phyloP scores from a whole-genome alignment of 192 early-diverging fungal species.

The Rhizophagus prolifer region DNA sequence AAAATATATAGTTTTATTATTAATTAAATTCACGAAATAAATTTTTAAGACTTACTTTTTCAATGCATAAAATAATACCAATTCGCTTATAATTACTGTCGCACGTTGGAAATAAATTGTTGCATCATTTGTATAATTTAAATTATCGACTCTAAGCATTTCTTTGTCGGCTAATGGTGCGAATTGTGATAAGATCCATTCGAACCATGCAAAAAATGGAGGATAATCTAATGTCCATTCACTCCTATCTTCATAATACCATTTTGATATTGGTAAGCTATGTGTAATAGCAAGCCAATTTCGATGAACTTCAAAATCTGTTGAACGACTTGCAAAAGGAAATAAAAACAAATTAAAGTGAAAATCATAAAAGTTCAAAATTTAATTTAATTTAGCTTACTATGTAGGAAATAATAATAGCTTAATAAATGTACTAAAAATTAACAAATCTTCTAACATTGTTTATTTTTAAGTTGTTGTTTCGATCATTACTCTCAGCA shows the following conservation, averaged over 20 bases:
- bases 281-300: conserved; percentile 96
- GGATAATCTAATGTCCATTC: conserved; percentile 98
- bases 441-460: conserved; percentile 44
- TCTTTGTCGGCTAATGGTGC: conserved; percentile 58
- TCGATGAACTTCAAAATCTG: conserved; percentile 98
- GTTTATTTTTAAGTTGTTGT: not conserved
- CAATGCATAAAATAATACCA: conserved; percentile 71
- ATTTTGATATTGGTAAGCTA: conserved; percentile 72
- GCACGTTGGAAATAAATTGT: conserved; percentile 86
- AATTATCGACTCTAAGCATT: conserved; percentile 75
- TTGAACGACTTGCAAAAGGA: conserved; percentile 65
- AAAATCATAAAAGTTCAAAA: not conserved
- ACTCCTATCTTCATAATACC: conserved; percentile 85
- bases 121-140: conserved; percentile 58
- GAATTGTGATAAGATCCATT: conserved; percentile 68
- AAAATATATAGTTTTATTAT: not conserved
- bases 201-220: conserved; percentile 98
- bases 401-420: conserved; percentile 75
- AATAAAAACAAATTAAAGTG: not conserved
- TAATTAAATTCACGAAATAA: not conserved
- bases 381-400: conserved; percentile 38
- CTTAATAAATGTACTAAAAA: conserved; percentile 52
- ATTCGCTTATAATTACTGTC: conserved; percentile 80
- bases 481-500: too few species aligned
- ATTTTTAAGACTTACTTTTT: conserved; percentile 44